These are phyloP conservation scores for Blastobotrys serpentis DNA, from an alignment of 1,139 yeast genomes.

Conservation along the genomic window DNA sequence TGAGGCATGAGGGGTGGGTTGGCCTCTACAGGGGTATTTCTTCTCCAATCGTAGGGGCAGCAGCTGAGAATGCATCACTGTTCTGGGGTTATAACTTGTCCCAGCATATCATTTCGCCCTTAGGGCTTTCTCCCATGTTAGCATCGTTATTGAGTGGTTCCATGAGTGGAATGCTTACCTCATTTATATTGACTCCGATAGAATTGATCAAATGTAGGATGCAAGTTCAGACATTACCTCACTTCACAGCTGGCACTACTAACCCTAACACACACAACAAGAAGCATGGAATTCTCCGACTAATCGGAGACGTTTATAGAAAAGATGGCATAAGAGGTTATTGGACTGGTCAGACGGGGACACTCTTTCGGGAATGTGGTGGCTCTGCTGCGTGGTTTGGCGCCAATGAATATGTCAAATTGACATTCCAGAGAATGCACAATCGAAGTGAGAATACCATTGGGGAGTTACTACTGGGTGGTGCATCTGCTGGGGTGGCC, in stretches of 20 bases:
- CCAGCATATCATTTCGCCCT: constrained; percentile 36
- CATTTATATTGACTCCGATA: constrained; percentile 83
- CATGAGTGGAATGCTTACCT: constrained; percentile 77
- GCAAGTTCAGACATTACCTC: constrained; percentile 58
- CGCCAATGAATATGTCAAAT: constrained; percentile 63
- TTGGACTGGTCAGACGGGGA: constrained; percentile 89
- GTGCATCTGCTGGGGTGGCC: constrained; percentile 82
- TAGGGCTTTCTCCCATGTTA: constrained; percentile 15
- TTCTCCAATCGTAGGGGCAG: constrained; percentile 85
- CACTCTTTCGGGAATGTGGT: constrained; percentile 76
- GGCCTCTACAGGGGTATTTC: constrained; percentile 65
- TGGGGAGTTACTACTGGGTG: constrained; percentile 63
- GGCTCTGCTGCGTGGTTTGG: constrained; percentile 97
- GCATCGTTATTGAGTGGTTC: constrained; percentile 62
- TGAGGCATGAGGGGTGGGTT: constrained; percentile 61
- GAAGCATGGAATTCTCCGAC: constrained; percentile 13
- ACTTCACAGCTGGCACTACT: no score
- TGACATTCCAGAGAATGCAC: constrained; percentile 38
- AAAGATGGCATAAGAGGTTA: constrained; percentile 60
- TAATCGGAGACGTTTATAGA: constrained; percentile 21
- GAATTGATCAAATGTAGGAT: constrained; percentile 84
- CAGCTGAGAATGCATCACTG: constrained; percentile 75
- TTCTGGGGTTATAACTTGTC: constrained; percentile 61
- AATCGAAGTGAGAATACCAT: constrained; percentile 38
- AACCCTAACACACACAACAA: no score